Evolutionary conservation across 2,329 filamentous ascomycete genomes (phyloP).

Genomic region (Venturia pyrina): DNA sequence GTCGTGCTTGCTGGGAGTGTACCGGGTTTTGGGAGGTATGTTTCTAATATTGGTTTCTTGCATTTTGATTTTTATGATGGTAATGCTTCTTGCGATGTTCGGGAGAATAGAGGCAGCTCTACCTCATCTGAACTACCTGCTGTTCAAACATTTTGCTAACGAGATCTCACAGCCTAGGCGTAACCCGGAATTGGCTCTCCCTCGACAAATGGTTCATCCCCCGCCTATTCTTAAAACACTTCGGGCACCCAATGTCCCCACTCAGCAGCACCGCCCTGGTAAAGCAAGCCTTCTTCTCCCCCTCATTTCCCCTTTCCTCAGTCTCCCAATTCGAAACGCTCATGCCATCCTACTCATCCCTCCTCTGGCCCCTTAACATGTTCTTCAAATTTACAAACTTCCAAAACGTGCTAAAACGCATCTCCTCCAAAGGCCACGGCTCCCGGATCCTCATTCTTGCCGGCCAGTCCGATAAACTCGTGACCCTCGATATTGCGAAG

Average conservation of each 20-base stretch:
- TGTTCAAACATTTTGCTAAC: background rate
- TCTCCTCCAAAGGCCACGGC: slow-evolving; percentile 16
- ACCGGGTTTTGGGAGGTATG: slow-evolving; percentile 40
- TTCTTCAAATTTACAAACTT: slow-evolving; percentile 35
- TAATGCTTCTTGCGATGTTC: too few species aligned
- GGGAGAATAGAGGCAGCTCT: too few species aligned
- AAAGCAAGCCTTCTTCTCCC: slow-evolving; percentile 42
- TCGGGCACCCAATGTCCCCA: slow-evolving; percentile 42
- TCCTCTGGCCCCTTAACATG: slow-evolving; percentile 43
- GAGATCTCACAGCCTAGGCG: background rate
- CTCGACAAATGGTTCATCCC: slow-evolving; percentile 41
- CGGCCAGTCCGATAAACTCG: slow-evolving; percentile 32
- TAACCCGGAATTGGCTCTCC: slow-evolving; percentile 36
- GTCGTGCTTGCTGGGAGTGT: slow-evolving; percentile 36
- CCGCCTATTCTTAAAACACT: slow-evolving; percentile 34
- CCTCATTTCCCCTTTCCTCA: slow-evolving; percentile 29
- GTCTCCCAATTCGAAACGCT: slow-evolving; percentile 34
- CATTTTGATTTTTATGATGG: background rate
- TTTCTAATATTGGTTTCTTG: background rate
- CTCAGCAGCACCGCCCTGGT: slow-evolving; percentile 42
- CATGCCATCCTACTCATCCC: slow-evolving; percentile 41
- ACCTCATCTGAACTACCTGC: too few species aligned
- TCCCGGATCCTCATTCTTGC: slow-evolving; percentile 31
- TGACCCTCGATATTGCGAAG: slow-evolving; percentile 25
- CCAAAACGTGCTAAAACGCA: slow-evolving; percentile 29